Evolutionary conservation across 352 stramenopile species (phyloP).

Genomic region (Pythium plurisporium): DNA sequence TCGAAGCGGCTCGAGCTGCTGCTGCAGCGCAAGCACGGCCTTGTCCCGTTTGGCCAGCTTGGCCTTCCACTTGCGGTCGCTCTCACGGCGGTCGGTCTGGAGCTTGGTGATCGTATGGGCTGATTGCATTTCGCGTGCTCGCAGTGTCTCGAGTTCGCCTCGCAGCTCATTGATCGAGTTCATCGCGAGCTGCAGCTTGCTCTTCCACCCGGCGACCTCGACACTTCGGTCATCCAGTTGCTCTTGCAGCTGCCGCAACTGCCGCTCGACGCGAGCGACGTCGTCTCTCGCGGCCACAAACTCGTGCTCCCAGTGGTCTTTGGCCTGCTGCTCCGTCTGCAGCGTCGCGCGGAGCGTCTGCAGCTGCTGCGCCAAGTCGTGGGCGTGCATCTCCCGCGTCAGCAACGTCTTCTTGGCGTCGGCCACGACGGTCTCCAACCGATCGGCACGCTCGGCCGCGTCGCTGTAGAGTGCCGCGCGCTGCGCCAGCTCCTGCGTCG

Average conservation of each 20-base stretch:
- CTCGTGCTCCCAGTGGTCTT: conserved; percentile 49
- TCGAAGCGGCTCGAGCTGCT: conserved; percentile 8
- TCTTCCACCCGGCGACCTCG: conserved; percentile 39
- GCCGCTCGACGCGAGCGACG: conserved; percentile 15
- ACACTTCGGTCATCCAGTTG: conserved; percentile 10
- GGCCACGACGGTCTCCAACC: conserved; percentile 30
- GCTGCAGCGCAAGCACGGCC: conserved; percentile 25
- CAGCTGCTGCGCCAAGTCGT: conserved; percentile 40
- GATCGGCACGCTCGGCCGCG: conserved; percentile 37
- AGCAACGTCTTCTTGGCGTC: conserved; percentile 52
- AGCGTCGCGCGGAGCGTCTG: conserved; percentile 27
- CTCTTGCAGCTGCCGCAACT: conserved; percentile 11
- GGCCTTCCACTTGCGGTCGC: conserved; percentile 27
- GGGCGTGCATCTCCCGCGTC: conserved; percentile 56
- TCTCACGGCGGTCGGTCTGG: background rate
- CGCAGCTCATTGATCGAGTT: conserved; percentile 25
- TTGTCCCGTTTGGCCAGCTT: conserved; percentile 32
- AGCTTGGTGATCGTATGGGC: background rate
- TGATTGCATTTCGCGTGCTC: background rate
- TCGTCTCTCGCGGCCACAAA: conserved; percentile 30
- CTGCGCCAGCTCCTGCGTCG: conserved; percentile 48
- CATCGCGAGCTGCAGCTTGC: conserved; percentile 33
- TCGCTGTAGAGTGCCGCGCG: conserved; percentile 51
- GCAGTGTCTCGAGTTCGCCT: conserved; percentile 6
- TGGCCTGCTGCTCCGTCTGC: conserved; percentile 35